phyloP scores from a whole-genome alignment of 169 alveolate genomes.

The Babesia gibsoni region DNA sequence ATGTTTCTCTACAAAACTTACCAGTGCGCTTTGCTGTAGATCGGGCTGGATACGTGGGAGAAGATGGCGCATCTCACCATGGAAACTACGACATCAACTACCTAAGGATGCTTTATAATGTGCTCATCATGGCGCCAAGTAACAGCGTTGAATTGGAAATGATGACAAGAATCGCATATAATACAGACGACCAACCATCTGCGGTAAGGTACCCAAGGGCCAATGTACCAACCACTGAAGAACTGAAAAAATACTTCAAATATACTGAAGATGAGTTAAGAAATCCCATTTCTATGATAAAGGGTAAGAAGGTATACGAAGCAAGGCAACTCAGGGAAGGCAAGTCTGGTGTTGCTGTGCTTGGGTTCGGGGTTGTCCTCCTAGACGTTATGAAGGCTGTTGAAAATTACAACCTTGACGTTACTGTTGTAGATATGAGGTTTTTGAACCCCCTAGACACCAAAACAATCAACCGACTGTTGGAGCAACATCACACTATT shows the following conservation, averaged over 20 bases:
- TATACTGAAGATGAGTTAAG: slow-evolving; percentile 6
- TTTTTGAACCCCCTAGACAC: slow-evolving; percentile 67
- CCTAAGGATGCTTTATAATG: slow-evolving; percentile 75
- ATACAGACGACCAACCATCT: slow-evolving; percentile 22
- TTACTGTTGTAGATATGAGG: slow-evolving; percentile 68
- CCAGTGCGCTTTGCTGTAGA: slow-evolving; percentile 76
- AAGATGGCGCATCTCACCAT: slow-evolving; percentile 86
- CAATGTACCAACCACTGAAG: slow-evolving; percentile 3
- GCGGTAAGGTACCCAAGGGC: slow-evolving; percentile 58
- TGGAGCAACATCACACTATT: slow-evolving; percentile 31
- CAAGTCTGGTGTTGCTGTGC: slow-evolving; percentile 31
- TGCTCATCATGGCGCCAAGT: slow-evolving; percentile 78
- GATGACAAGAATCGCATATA: slow-evolving; percentile 37
- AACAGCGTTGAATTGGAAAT: slow-evolving; percentile 67
- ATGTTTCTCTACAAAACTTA: slow-evolving; percentile 74
- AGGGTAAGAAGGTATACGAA: not conserved
- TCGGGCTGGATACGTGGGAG: slow-evolving; percentile 84
- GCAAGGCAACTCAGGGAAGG: slow-evolving; percentile 36
- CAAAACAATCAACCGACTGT: slow-evolving; percentile 27
- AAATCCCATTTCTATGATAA: slow-evolving; percentile 7
- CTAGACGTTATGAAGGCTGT: slow-evolving; percentile 40
- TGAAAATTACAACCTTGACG: slow-evolving; percentile 17
- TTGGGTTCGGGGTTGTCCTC: slow-evolving; percentile 47
- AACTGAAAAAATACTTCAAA: not conserved
- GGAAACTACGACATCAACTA: slow-evolving; percentile 81